Percentiles rank a stretch among this genome's conserved stretches.
phyloP scores from a whole-genome alignment of 139 green algal genomes.

The Dunaliella primolecta region DNA sequence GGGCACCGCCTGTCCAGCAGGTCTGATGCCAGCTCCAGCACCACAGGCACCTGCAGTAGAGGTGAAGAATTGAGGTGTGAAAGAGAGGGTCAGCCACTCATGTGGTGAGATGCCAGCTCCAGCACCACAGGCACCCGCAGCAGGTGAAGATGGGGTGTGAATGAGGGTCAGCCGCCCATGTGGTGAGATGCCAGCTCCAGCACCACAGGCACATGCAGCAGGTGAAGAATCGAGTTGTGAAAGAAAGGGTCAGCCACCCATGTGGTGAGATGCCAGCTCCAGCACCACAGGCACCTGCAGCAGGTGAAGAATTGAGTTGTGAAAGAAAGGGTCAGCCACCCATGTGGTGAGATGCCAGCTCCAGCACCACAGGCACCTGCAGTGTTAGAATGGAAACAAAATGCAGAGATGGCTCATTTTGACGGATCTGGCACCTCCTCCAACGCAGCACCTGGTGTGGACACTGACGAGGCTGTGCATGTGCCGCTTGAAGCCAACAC shows the following conservation, averaged over 20 bases:
- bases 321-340: background rate
- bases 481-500: too few relatives aligned
- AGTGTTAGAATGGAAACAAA: too few relatives aligned
- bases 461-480: too few relatives aligned
- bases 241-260: constrained; percentile 82
- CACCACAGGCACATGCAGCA: constrained; percentile 80
- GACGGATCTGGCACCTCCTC: too few relatives aligned
- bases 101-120: too few relatives aligned
- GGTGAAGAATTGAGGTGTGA: constrained; percentile 5
- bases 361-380: too few relatives aligned
- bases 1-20: constrained; percentile 81
- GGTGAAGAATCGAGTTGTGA: constrained; percentile 90
- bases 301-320: too few relatives aligned
- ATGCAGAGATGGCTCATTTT: too few relatives aligned
- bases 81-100: background rate
- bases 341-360: too few relatives aligned
- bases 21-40: constrained; percentile 91
- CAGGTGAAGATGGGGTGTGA: constrained; percentile 52
- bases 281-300: constrained; percentile 84
- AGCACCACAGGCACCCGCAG: too few relatives aligned
- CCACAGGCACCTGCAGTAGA: constrained; percentile 83
- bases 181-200: constrained; percentile 94
- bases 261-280: constrained; percentile 91
- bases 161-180: constrained; percentile 76
- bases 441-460: too few relatives aligned